phyloP scores from a whole-genome alignment of 345 rosid genomes.

The Syzygium oleosum region DNA sequence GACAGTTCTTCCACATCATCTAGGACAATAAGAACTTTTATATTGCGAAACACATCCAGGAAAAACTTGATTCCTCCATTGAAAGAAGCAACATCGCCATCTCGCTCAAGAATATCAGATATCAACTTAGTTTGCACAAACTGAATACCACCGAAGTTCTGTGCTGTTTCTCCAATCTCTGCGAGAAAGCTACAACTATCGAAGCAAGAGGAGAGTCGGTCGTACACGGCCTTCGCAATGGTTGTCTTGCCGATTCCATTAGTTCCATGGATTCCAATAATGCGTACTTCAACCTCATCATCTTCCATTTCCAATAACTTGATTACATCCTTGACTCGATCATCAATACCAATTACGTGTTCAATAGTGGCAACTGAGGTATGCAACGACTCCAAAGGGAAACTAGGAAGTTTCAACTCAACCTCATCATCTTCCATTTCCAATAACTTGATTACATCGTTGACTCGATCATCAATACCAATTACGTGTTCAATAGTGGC shows the following conservation, averaged over 20 bases:
- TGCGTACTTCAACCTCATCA: neutral
- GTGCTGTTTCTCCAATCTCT: neutral
- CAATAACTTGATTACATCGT: neutral
- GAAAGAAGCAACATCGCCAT: neutral
- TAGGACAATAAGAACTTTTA: neutral
- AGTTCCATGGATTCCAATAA: neutral
- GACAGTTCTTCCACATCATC: neutral
- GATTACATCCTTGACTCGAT: neutral
- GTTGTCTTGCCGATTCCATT: neutral
- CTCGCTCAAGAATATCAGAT: neutral
- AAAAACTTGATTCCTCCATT: neutral
- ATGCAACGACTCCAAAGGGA: neutral
- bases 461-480: neutral
- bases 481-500: neutral
- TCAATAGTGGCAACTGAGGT: neutral
- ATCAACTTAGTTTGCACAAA: neutral
- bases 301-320: neutral
- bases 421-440: neutral
- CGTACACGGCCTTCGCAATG: neutral
- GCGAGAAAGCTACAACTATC: neutral
- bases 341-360: neutral
- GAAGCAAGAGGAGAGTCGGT: neutral
- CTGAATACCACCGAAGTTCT: neutral
- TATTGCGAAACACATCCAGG: neutral
- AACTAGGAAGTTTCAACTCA: too few relatives aligned